Evolutionary conservation across 1,284 basidiomycete species (phyloP), one percentile per base, ranked within the genome.

Genomic region (Flammula alnicola): DNA sequence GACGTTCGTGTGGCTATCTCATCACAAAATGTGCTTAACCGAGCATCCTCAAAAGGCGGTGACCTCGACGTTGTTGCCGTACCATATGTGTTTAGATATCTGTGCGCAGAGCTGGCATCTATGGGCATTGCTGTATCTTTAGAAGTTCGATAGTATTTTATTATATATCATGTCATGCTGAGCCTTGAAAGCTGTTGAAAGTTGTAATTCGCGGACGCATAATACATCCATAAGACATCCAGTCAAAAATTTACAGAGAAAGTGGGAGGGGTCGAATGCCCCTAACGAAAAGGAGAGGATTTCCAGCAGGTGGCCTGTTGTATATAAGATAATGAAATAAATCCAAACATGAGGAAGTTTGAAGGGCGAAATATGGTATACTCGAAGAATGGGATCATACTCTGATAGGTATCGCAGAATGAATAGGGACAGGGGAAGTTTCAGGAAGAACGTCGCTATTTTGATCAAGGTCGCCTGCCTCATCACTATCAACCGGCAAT

Each of bases 11-110:
- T 91, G 35, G 77, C 80, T 14, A 80, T 91, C 42, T 75, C 85
- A 23, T 80, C 80, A 27, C 75, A 80, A 54, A 80, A 91, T 63
- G 74, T 91, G 41, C 74, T 92, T 33, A 77, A 78, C 46, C 71
- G 69, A 41, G 71, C 73, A n/a, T n/a, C n/a, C 29, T 71, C 71
- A 59, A 86, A 84, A 71, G 87, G 87, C 32, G 86, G 88, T 4
- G 86, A 93, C 62, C 81, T 97, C 67, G 95, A 97, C 67, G 88
- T 98, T 36, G 84, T 98, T 45, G 96, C 96, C 5, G 85, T 99
- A 19, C 97, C 97, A 5, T 99, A 94, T 65, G 96, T 98, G 39
- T 95, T 95, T 72, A 79, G 92, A 46, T 93, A 94, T 68, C 78
- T 95, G 6, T 93, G 91, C 65, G 89, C 89, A 5, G 89, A 93